Evolutionary conservation across 2,329 filamentous ascomycete genomes (phyloP), one percentile per base, ranked within the genome.

Genomic region (Fusarium clavum): DNA sequence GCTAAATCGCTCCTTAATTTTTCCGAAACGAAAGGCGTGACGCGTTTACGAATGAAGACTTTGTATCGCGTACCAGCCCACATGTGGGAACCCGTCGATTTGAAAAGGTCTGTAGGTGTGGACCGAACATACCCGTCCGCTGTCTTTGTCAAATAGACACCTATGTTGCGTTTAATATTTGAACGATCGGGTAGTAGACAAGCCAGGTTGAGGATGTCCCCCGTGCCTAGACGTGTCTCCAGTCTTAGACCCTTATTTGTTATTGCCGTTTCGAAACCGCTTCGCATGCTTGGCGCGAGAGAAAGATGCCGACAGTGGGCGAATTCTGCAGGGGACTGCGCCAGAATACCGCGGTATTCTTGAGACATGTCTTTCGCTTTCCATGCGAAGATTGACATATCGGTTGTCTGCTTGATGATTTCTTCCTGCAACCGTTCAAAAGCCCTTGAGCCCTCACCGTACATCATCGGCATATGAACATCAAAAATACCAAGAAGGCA

Each of bases 331-430:
- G 59, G 59, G 0, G 29, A 32, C 3, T 27, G 10, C 6, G 61
- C 61, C 0, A 64, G 14, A 2, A 64, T 48, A 3, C 61, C 61
- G 2, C 59, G 59, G 12, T 27, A 64, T 0, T 2, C 12, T 16
- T 43, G 53, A 1, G 8, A 29, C 1, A 12, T 1, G 9, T 32
- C 24, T 8, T n/a, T 18, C 6, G 49, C 20, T 7, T 27, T 64
- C 65, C 65, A 69, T 4, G 65, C 65, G 20, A 69, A 64, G 8
- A 69, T 30, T 0, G 66, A 60, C 22, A 68, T 61, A 4, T 69
- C 64, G 2, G 57, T 58, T 4, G 64, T 69, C 3, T 53, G 45
- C 10, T 64, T 64, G 2, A 69, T 49, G 0, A 69, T 69, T n/a
- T 69, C 64, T 5, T 69, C 66, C 20, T 69, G 66, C 1, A 69